Conservation (phyloP, 2,329 filamentous ascomycete species). For the Talaromyces sp. region DNA sequence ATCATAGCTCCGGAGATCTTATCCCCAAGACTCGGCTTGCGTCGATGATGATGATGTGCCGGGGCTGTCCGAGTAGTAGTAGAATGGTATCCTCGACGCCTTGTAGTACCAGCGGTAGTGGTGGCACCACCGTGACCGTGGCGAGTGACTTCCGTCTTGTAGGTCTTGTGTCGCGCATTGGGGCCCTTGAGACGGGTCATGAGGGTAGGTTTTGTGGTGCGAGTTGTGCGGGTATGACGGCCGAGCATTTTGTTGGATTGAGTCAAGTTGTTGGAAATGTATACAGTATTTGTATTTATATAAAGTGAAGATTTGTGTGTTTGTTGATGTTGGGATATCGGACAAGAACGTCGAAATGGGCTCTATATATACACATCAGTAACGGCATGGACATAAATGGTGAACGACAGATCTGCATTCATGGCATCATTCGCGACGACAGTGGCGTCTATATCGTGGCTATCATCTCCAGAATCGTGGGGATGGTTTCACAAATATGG, state of each 20-base stretch:
- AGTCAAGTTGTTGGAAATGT: too few relatives aligned
- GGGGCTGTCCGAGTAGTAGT: slow-evolving; percentile 42
- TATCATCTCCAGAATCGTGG: neutral
- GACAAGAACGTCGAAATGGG: too few relatives aligned
- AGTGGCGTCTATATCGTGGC: slow-evolving; percentile 2
- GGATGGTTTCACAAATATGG: neutral
- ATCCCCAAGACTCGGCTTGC: slow-evolving; percentile 64
- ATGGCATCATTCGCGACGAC: slow-evolving; percentile 9
- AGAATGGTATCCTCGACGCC: slow-evolving; percentile 17
- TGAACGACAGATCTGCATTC: neutral
- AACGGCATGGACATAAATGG: too few relatives aligned
- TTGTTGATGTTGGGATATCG: neutral
- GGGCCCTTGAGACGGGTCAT: slow-evolving; percentile 51
- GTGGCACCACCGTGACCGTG: slow-evolving; percentile 23
- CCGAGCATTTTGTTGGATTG: slow-evolving; percentile 17
- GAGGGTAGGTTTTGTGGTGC: slow-evolving; percentile 47
- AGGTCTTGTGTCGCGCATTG: slow-evolving; percentile 28
- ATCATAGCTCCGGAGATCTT: slow-evolving; percentile 72
- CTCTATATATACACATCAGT: neutral
- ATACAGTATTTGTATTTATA: neutral
- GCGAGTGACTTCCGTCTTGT: slow-evolving; percentile 25
- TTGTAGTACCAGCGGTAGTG: slow-evolving; percentile 37
- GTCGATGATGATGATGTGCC: slow-evolving; percentile 58
- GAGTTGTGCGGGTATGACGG: slow-evolving; percentile 30
- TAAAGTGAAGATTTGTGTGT: neutral